phyloP scores from a whole-genome alignment of 2,329 filamentous ascomycete species.

The Fusarium abutilonis region DNA sequence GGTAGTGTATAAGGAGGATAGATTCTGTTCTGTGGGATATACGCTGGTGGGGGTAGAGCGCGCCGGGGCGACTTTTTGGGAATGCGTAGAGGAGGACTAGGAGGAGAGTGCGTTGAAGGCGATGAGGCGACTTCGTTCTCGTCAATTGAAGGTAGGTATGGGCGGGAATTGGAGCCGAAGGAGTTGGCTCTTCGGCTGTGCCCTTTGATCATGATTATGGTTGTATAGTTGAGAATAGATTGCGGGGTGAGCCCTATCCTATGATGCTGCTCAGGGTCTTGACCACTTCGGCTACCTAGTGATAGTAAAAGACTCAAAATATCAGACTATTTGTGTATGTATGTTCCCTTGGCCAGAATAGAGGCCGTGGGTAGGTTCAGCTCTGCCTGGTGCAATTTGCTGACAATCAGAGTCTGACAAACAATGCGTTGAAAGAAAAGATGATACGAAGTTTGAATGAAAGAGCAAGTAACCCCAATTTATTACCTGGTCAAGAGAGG shows the following conservation, averaged over 20 bases:
- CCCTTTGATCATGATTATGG: constrained; percentile 32
- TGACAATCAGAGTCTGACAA: constrained; percentile 4
- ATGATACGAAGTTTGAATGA: background rate
- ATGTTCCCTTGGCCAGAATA: constrained; percentile 9
- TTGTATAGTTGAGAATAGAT: background rate
- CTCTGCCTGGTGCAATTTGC: background rate
- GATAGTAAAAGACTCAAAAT: constrained; percentile 1
- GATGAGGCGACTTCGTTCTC: constrained; percentile 48
- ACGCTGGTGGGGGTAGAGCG: constrained; percentile 40
- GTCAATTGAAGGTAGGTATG: constrained; percentile 52
- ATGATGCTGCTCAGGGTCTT: constrained; percentile 9
- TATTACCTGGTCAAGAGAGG: constrained; percentile 9
- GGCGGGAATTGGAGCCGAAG: constrained; percentile 39
- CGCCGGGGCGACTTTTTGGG: constrained; percentile 45
- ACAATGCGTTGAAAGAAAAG: background rate
- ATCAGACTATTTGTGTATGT: constrained; percentile 1
- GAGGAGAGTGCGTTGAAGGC: constrained; percentile 30
- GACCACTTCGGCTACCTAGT: constrained; percentile 11
- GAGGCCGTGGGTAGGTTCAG: constrained; percentile 16
- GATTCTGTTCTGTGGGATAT: constrained; percentile 33
- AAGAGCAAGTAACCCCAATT: background rate
- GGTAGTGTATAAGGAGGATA: constrained; percentile 14
- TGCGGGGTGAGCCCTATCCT: background rate
- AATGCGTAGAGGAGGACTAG: constrained; percentile 44
- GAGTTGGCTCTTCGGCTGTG: constrained; percentile 27